Evolutionary conservation across 139 green algal species (phyloP).

Genomic region (Micromonas pusilla): DNA sequence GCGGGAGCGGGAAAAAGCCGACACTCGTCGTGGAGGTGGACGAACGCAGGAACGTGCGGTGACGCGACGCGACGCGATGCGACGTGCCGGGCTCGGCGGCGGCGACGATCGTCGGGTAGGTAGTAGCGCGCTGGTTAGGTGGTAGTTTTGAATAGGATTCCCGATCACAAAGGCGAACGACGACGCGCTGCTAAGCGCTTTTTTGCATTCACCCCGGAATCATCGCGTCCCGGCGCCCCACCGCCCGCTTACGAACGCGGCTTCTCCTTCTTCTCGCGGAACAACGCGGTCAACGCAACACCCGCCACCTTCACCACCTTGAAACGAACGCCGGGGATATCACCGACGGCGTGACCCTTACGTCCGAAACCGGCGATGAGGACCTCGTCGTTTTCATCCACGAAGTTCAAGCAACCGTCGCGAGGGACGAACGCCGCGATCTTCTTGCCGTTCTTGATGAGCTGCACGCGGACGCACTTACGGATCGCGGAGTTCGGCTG

Average conservation of each 20-base stretch:
- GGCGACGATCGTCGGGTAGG: too few relatives aligned
- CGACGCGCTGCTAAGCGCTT: neutral
- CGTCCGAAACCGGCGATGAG: constrained; percentile 97
- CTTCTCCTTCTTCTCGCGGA: constrained; percentile 99
- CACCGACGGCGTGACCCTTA: constrained; percentile 93
- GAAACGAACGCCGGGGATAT: constrained; percentile 99
- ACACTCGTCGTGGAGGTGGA: constrained; percentile 7
- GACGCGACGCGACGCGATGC: too few relatives aligned
- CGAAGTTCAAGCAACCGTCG: constrained; percentile 99
- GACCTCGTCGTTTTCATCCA: constrained; percentile 99
- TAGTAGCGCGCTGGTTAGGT: neutral
- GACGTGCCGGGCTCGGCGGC: too few relatives aligned
- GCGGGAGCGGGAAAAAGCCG: neutral
- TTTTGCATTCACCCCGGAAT: neutral
- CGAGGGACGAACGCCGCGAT: constrained; percentile 99
- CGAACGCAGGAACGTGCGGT: neutral
- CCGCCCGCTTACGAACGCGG: constrained; percentile 55
- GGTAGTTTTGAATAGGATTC: neutral
- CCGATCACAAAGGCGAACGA: neutral
- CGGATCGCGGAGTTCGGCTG: constrained; percentile 99
- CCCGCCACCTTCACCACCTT: constrained; percentile 99
- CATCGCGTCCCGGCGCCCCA: neutral
- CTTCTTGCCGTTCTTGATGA: constrained; percentile 99
- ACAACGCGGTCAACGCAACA: constrained; percentile 92
- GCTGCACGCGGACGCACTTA: constrained; percentile 98